These are phyloP conservation scores for Scenedesmus sp. DNA, from an alignment of 163 green algal species.

Conservation along the genomic window DNA sequence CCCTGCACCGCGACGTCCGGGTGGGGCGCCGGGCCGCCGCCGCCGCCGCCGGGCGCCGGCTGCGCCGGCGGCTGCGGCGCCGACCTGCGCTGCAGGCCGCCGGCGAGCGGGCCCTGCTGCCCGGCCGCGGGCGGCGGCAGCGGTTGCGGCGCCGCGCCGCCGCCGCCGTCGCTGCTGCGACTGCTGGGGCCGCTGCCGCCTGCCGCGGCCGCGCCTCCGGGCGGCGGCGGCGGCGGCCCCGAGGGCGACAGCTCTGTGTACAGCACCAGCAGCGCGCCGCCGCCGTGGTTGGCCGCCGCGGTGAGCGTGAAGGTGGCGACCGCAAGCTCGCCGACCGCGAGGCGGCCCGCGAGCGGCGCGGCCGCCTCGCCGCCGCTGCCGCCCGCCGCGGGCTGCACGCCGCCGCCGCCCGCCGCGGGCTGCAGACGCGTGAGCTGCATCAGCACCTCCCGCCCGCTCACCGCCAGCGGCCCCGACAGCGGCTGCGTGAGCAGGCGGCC, in stretches of 20 bases:
- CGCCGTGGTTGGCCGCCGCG: constrained; percentile 2
- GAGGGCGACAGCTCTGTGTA: constrained; percentile 17
- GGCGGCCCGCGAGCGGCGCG: neutral
- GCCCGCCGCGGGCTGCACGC: constrained; percentile 8
- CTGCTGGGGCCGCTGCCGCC: neutral
- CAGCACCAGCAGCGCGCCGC: constrained; percentile 27
- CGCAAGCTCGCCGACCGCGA: neutral
- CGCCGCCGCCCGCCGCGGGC: constrained; percentile 1
- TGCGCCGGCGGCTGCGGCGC: neutral
- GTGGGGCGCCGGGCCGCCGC: neutral
- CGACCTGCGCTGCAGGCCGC: neutral
- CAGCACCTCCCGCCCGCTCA: constrained; percentile 11
- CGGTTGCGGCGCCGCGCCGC: neutral
- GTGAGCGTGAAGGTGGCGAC: constrained; percentile 20
- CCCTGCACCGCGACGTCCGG: constrained; percentile 35
- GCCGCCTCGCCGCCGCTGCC: neutral
- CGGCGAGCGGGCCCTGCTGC: neutral
- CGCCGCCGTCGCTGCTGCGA: neutral
- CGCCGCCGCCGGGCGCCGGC: constrained; percentile 1
- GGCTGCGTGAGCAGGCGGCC: constrained; percentile 39
- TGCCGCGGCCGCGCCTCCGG: neutral
- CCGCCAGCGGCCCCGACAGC: constrained; percentile 20
- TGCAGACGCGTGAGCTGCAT: constrained; percentile 34
- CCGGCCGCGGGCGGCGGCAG: neutral
- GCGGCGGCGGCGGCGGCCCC: neutral